Conservation (phyloP, 805 yeast genomes). For the Yamadazyma kitorensis region DNA sequence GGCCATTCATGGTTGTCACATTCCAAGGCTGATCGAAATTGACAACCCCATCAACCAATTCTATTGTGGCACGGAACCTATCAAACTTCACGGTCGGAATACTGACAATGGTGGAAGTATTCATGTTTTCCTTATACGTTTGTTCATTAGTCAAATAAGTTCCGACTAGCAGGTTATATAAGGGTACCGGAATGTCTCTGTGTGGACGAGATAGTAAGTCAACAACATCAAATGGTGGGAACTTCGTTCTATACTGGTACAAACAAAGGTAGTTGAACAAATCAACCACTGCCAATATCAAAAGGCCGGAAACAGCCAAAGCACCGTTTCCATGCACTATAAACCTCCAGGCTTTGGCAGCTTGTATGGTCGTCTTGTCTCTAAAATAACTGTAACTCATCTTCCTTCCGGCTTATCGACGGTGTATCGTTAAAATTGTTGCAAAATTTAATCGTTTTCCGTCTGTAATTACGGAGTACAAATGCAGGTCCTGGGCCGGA, state of each 20-base stretch:
- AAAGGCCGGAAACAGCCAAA: neutral
- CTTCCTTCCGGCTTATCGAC: too few species aligned
- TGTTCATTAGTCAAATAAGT: slow-evolving; percentile 20
- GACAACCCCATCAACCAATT: slow-evolving; percentile 4
- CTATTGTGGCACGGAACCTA: neutral
- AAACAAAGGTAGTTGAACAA: slow-evolving; percentile 5
- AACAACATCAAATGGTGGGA: slow-evolving; percentile 18
- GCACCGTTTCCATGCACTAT: too few species aligned
- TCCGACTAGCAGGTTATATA: slow-evolving; percentile 10
- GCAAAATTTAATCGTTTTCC: too few species aligned
- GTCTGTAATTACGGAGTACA: too few species aligned
- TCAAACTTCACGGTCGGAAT: slow-evolving; percentile 15
- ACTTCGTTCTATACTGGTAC: slow-evolving; percentile 5
- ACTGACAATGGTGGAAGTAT: slow-evolving; percentile 17
- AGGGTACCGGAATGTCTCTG: neutral
- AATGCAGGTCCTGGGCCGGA: too few species aligned
- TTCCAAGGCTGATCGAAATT: too few species aligned
- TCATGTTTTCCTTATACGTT: slow-evolving; percentile 13
- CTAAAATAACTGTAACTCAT: too few species aligned
- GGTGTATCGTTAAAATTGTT: too few species aligned
- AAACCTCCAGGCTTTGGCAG: too few species aligned
- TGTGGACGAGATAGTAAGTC: slow-evolving; percentile 5
- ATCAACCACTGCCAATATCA: neutral
- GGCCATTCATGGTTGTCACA: too few species aligned
- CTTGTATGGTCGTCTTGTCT: too few species aligned